Evolutionary conservation across 164 flowering plant species (phyloP).

Genomic region (Piper betle): DNA sequence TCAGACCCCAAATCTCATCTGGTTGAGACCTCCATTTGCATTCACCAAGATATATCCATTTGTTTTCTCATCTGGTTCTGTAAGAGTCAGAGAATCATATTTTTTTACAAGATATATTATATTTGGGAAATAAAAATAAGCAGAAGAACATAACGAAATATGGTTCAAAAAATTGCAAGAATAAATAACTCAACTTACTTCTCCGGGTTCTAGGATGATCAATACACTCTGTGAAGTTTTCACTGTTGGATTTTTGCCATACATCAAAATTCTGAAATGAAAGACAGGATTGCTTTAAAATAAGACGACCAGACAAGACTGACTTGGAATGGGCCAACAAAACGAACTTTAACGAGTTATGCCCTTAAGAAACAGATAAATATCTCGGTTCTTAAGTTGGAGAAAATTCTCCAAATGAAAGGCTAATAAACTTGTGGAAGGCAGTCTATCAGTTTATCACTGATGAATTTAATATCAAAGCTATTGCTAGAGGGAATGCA

Average conservation of each 20-base stretch:
- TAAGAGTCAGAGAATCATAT: slow-evolving; percentile 8
- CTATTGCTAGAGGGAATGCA: no score
- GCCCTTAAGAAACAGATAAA: neutral
- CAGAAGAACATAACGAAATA: neutral
- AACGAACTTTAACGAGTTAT: neutral
- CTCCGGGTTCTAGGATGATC: slow-evolving; percentile 35
- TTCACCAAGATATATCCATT: slow-evolving; percentile 82
- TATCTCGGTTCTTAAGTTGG: slow-evolving; percentile 39
- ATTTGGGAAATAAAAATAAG: neutral
- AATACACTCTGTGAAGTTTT: slow-evolving; percentile 69
- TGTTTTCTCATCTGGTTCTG: slow-evolving; percentile 61
- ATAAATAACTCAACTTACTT: slow-evolving; percentile 33
- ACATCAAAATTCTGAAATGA: slow-evolving; percentile 53
- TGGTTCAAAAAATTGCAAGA: neutral
- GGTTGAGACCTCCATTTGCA: slow-evolving; percentile 99
- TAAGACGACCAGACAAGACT: neutral
- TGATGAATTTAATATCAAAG: neutral
- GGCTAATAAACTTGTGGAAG: neutral
- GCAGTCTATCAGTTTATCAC: no score
- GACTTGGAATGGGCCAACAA: neutral
- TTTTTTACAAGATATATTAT: neutral
- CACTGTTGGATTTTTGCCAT: slow-evolving; percentile 76
- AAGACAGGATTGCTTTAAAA: neutral
- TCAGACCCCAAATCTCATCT: slow-evolving; percentile 99
- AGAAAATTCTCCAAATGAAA: slow-evolving; percentile 3